Percentiles rank a stretch among this genome's conserved stretches.
phyloP scores from a whole-genome alignment of 1,139 yeast genomes.

The Candida sojae region DNA sequence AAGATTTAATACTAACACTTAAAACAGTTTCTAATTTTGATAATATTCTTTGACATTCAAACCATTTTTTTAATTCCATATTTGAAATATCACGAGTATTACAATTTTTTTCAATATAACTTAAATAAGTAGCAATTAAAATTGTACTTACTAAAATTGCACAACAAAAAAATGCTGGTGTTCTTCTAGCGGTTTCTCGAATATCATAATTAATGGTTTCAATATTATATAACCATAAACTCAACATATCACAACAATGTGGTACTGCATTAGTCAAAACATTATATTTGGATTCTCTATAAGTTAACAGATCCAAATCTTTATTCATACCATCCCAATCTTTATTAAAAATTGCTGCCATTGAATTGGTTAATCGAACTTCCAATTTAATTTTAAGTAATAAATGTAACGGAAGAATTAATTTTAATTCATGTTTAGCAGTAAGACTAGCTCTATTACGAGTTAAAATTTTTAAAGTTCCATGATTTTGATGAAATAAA shows the following conservation, averaged over 20 bases:
- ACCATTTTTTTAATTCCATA: conserved; percentile 51
- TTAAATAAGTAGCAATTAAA: conserved; percentile 61
- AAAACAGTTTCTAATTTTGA: conserved; percentile 55
- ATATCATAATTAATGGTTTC: conserved; percentile 58
- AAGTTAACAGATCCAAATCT: conserved; percentile 36
- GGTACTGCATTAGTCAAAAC: conserved; percentile 60
- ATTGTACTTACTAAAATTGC: conserved; percentile 64
- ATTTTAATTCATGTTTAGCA: conserved; percentile 55
- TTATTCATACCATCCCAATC: conserved; percentile 68
- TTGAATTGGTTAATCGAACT: conserved; percentile 56
- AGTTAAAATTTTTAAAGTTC: conserved; percentile 55
- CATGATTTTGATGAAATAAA: conserved; percentile 59
- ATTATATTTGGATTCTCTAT: conserved; percentile 50
- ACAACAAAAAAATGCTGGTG: conserved; percentile 74
- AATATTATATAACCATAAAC: conserved; percentile 70
- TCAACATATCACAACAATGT: conserved; percentile 59
- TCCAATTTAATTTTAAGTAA: conserved; percentile 66
- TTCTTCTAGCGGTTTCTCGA: conserved; percentile 62
- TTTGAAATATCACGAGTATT: conserved; percentile 31
- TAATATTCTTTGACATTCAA: conserved; percentile 50
- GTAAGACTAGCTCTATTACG: conserved; percentile 51
- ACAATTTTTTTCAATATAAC: conserved; percentile 47
- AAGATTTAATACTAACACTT: conserved; percentile 26
- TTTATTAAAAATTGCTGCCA: conserved; percentile 58
- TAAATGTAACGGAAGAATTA: conserved; percentile 63